These are phyloP conservation scores for Pichia sp. DNA, from an alignment of 1,139 yeast species.

Conservation along the genomic window DNA sequence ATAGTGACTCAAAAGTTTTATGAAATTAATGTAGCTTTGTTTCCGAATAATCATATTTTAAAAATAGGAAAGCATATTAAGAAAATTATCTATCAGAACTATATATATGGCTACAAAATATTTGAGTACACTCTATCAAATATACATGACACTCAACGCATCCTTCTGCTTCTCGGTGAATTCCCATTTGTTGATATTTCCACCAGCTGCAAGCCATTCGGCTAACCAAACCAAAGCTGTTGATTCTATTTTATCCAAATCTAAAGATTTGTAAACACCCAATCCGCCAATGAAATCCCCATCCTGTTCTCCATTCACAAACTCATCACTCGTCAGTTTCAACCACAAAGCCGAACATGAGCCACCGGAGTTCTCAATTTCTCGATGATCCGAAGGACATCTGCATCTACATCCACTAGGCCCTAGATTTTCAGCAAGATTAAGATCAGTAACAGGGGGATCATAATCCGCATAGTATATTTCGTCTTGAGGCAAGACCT, in stretches of 20 bases:
- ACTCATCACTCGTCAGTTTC: conserved; percentile 38
- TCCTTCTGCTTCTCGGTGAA: conserved; percentile 23
- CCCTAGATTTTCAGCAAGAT: conserved; percentile 21
- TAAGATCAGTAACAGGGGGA: conserved; percentile 19
- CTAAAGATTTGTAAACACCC: conserved; percentile 30
- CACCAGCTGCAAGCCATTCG: conserved; percentile 20
- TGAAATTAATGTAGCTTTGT: too few relatives aligned
- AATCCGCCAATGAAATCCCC: conserved; percentile 10
- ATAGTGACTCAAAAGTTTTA: too few relatives aligned
- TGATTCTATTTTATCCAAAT: conserved; percentile 33
- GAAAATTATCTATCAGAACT: neutral
- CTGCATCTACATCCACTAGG: conserved; percentile 87
- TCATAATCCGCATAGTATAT: conserved; percentile 45
- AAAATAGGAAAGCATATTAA: neutral
- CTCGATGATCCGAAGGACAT: conserved; percentile 56
- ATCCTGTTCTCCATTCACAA: conserved; percentile 14
- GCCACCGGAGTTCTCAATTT: conserved; percentile 52
- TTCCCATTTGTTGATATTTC: conserved; percentile 26
- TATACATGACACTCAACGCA: conserved; percentile 11
- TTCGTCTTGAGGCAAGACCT: conserved; percentile 31
- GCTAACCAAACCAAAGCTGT: conserved; percentile 30
- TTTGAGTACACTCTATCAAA: neutral
- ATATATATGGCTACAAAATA: neutral
- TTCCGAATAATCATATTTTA: too few relatives aligned
- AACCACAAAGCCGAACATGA: conserved; percentile 57